Conservation (phyloP, 805 yeast genomes). For the Diddensiella transvaalensis region DNA sequence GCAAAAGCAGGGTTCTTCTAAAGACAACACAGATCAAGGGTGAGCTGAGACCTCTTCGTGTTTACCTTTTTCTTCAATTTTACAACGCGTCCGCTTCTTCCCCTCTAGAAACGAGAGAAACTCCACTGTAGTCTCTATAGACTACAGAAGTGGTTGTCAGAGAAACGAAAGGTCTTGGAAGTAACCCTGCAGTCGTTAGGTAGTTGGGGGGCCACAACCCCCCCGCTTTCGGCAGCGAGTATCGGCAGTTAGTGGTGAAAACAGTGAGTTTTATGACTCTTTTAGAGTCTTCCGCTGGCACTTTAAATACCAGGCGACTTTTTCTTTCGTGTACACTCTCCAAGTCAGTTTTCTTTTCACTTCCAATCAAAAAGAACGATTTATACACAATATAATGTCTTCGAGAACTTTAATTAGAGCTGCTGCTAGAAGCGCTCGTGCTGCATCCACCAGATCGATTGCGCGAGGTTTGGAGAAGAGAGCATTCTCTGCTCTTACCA, state of each 20-base stretch:
- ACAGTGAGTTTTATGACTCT: slow-evolving; percentile 1
- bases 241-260: neutral
- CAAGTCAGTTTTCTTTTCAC: slow-evolving; percentile 3
- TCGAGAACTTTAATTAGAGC: slow-evolving; percentile 39
- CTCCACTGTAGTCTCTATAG: too few species aligned
- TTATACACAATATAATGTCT: slow-evolving; percentile 18
- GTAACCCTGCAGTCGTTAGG: too few species aligned
- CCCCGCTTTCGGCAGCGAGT: neutral
- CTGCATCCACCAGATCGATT: slow-evolving; percentile 40
- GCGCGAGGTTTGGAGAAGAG: slow-evolving; percentile 48
- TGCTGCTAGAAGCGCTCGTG: slow-evolving; percentile 48
- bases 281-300: neutral
- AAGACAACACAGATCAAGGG: too few species aligned
- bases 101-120: too few species aligned
- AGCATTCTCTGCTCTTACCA: slow-evolving; percentile 50
- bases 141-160: too few species aligned
- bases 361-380: neutral
- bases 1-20: too few species aligned
- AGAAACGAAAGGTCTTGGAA: too few species aligned
- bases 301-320: slow-evolving; percentile 3
- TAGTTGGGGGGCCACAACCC: too few species aligned
- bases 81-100: too few species aligned
- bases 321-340: slow-evolving; percentile 1
- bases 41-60: too few species aligned
- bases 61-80: too few species aligned